These are phyloP conservation scores for Nemania serpens DNA, from an alignment of 2,329 filamentous ascomycete species.

Conservation along the genomic window DNA sequence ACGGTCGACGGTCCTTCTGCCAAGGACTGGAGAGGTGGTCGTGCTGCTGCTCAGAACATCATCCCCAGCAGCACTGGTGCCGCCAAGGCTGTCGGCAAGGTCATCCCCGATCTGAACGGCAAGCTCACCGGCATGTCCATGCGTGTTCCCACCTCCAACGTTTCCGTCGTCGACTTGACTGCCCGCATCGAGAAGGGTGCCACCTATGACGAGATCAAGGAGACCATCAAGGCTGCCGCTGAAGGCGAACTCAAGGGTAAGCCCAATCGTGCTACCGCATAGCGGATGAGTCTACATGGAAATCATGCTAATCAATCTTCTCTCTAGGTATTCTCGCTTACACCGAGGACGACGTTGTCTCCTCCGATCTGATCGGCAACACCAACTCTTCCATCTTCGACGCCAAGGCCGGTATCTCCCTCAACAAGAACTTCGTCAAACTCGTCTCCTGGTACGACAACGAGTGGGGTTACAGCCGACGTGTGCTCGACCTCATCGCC, in stretches of 20 bases:
- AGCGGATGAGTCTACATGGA: background rate
- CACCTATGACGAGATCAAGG: constrained; percentile 91
- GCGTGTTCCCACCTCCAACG: constrained; percentile 98
- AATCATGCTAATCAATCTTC: constrained; percentile 22
- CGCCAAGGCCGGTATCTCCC: constrained; percentile 97
- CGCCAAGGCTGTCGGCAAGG: constrained; percentile 99
- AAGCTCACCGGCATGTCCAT: constrained; percentile 99
- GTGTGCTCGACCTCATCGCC: constrained; percentile 80
- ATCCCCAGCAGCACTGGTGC: constrained; percentile 99
- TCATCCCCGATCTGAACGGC: constrained; percentile 96
- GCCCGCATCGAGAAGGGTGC: constrained; percentile 90
- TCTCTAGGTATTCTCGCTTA: constrained; percentile 79
- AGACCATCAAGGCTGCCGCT: constrained; percentile 83
- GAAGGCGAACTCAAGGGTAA: constrained; percentile 84
- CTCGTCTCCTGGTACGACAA: constrained; percentile 98
- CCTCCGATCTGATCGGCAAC: constrained; percentile 91
- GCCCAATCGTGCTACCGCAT: constrained; percentile 37
- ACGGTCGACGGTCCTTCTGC: constrained; percentile 95
- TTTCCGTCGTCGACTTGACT: constrained; percentile 98
- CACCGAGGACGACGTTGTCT: constrained; percentile 97
- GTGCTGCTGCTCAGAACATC: constrained; percentile 99
- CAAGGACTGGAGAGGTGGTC: constrained; percentile 99
- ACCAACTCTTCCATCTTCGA: constrained; percentile 97
- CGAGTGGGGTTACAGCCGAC: constrained; percentile 99
- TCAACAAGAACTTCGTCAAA: constrained; percentile 99